Percentiles rank a stretch among this genome's conserved stretches.
phyloP scores from a whole-genome alignment of 2,329 filamentous ascomycete genomes.

The Cordyceps farinosa region DNA sequence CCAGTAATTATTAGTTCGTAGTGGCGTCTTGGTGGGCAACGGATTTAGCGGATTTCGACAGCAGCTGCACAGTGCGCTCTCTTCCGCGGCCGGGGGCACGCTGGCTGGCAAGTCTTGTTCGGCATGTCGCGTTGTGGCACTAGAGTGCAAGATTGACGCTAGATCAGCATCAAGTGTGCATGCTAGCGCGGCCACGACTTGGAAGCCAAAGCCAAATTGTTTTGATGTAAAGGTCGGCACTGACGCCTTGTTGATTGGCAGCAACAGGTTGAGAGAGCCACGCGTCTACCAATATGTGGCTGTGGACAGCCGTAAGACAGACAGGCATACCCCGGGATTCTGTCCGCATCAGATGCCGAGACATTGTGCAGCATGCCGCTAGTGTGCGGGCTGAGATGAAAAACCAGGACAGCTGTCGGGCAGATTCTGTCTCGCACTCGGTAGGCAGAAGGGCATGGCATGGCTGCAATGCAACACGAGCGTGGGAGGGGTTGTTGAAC shows the following conservation, averaged over 20 bases:
- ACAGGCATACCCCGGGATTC: constrained; percentile 12
- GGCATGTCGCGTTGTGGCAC: constrained; percentile 14
- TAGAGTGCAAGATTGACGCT: constrained; percentile 5
- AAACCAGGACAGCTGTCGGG: neutral
- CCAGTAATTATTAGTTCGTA: neutral
- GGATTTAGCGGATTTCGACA: constrained; percentile 9
- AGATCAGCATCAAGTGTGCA: neutral
- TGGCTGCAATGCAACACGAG: constrained; percentile 2
- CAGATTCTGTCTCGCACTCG: neutral
- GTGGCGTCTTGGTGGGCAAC: constrained; percentile 7
- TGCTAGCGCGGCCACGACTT: neutral
- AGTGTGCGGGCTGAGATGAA: neutral
- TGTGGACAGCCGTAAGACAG: neutral
- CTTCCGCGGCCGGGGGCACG: neutral
- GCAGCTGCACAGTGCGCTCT: neutral
- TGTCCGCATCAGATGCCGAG: neutral
- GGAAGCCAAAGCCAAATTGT: neutral
- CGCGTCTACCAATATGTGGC: neutral
- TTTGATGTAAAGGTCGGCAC: neutral
- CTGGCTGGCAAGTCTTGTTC: neutral
- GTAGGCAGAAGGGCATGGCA: neutral
- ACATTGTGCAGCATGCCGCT: constrained; percentile 2
- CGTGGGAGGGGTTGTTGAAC: neutral
- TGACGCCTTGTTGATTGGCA: neutral
- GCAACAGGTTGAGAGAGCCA: neutral